These are phyloP conservation scores for Microthyrium microscopicum DNA, from an alignment of 2,329 filamentous ascomycete genomes.

Conservation along the genomic window DNA sequence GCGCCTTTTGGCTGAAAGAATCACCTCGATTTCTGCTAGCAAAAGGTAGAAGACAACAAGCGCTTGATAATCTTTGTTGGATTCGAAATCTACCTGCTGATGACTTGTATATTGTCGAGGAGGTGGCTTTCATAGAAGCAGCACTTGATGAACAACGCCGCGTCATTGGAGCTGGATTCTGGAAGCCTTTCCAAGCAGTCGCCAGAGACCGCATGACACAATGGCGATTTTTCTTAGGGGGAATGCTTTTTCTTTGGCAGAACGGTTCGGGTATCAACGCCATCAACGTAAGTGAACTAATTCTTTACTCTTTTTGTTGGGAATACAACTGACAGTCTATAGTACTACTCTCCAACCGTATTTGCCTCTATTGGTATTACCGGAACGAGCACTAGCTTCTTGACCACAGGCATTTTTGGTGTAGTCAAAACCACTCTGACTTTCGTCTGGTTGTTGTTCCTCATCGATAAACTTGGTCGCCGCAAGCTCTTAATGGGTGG, in stretches of 20 bases:
- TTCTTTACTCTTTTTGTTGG: constrained; percentile 24
- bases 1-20: constrained; percentile 27
- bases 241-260: constrained; percentile 62
- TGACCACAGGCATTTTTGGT: constrained; percentile 62
- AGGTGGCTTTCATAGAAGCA: constrained; percentile 52
- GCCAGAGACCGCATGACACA: constrained; percentile 40
- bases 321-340: constrained; percentile 7
- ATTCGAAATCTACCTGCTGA: constrained; percentile 40
- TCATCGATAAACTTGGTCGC: constrained; percentile 49
- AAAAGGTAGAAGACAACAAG: constrained; percentile 24
- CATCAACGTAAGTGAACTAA: constrained; percentile 55
- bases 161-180: constrained; percentile 55
- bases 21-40: constrained; percentile 28
- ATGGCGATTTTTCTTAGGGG: constrained; percentile 58
- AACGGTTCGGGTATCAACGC: constrained; percentile 64
- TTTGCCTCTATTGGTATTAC: constrained; percentile 49
- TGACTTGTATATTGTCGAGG: constrained; percentile 55
- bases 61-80: constrained; percentile 37
- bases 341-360: constrained; percentile 39
- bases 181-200: constrained; percentile 48
- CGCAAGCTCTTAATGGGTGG: constrained; percentile 50
- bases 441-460: constrained; percentile 49
- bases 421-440: constrained; percentile 58
- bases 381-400: constrained; percentile 40
- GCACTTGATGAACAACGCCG: constrained; percentile 48